These are phyloP conservation scores for Aspergillus wentii DNA, from an alignment of 495 filamentous ascomycete genomes.

Conservation along the genomic window DNA sequence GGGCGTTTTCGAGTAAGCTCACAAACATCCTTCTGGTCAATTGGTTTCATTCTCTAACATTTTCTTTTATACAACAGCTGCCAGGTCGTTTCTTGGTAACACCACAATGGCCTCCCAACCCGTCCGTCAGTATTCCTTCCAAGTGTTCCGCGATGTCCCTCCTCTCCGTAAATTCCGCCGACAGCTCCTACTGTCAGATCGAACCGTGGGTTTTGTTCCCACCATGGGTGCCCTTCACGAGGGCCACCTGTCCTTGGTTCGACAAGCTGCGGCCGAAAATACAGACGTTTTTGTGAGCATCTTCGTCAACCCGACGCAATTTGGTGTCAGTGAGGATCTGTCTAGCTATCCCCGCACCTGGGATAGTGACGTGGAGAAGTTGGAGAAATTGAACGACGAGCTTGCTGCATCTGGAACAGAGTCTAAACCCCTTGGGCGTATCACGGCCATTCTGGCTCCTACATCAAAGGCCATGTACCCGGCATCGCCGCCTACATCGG, in stretches of 20 bases:
- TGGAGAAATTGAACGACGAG: slow-evolving; percentile 66
- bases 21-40: too few relatives aligned
- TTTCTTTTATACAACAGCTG: slow-evolving; percentile 12
- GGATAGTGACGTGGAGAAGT: slow-evolving; percentile 62
- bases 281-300: slow-evolving; percentile 82
- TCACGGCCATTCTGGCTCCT: slow-evolving; percentile 82
- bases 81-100: slow-evolving; percentile 22
- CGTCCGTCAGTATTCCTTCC: slow-evolving; percentile 39
- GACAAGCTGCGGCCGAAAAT: slow-evolving; percentile 78
- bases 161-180: slow-evolving; percentile 67
- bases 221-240: slow-evolving; percentile 96
- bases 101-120: slow-evolving; percentile 19
- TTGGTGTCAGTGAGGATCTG: slow-evolving; percentile 85
- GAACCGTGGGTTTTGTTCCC: slow-evolving; percentile 81
- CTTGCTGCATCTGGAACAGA: slow-evolving; percentile 49
- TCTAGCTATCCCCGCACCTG: slow-evolving; percentile 87
- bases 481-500: slow-evolving; percentile 72
- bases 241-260: slow-evolving; percentile 84
- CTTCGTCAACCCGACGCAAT: slow-evolving; percentile 96
- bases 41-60: too few relatives aligned
- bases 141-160: slow-evolving; percentile 69
- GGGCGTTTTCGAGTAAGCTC: slow-evolving; percentile 10
- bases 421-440: slow-evolving; percentile 53
- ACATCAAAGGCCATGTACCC: slow-evolving; percentile 85
- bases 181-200: slow-evolving; percentile 59